Base-by-base conservation (phyloP, 371 early-diverging fungal species). In the Zancudomyces culisetae region DNA sequence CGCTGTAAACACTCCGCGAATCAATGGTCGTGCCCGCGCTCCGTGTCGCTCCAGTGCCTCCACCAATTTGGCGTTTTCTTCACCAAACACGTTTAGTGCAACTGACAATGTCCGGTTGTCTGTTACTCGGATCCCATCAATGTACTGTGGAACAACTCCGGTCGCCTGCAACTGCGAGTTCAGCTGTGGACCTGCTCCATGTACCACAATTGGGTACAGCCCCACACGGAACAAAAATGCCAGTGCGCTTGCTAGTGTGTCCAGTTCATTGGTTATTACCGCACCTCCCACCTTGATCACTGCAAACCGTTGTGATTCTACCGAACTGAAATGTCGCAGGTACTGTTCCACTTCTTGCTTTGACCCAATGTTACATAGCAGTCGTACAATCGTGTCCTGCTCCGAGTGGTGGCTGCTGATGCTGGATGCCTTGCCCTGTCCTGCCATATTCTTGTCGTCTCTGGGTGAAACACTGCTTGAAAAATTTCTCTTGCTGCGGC, bases 231-330 rank as follows among this genome's bases (percentile, higher is more conserved):
- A 82, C 57, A 96, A 73, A 67, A 96, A 96, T 13, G 93, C 88
- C 60, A 93, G 75, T 22, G 93, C 81, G 1, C 90, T 88, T 1
- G 91, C 90, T 19, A 96, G 68, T n/a, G 89, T 87, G 52, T 87
- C 87, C 45, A 96, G 74, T 49, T 93, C 90, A 63, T 96, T 90
- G 1, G 89, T 79, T 55, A 96, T 71, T 15, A 96, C 91, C 4
- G 93, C 97, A 13, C 97, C 97, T 50, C 97, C 97, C 20, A 96
- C 95, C 64, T 96, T 96, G 71, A 96, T 93, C 49, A 96, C 92
- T 18, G 97, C 97, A 71, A 96, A 96, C 72, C 91, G 90, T 73
- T 92, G 92, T n/a, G 88, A 87, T 61, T 92, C 93, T 39, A 93
- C 94, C 0, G 85, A 83, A 0, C 89, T 83, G 62, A 94, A 96